phyloP scores from a whole-genome alignment of 495 filamentous ascomycete genomes.

The Lentithecium fluviatile region DNA sequence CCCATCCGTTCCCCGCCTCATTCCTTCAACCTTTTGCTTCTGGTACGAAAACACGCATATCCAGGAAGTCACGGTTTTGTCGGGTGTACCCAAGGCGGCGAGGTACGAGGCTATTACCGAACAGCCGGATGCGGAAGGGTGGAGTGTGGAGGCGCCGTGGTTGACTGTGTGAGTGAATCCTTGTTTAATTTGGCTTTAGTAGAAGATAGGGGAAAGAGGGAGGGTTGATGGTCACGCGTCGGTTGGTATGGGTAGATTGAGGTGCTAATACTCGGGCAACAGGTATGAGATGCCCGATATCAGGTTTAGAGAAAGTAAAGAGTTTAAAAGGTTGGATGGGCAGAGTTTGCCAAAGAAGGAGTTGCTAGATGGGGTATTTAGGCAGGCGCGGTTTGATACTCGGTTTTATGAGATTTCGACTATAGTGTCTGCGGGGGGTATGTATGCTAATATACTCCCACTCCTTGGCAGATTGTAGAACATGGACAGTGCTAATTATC shows the following conservation, averaged over 20 bases:
- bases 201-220: too few species aligned
- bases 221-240: too few species aligned
- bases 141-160: conserved; percentile 18
- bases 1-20: neutral
- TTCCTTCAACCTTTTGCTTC: conserved; percentile 18
- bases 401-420: too few species aligned
- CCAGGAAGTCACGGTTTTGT: conserved; percentile 27
- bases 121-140: neutral
- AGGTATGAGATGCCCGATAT: conserved; percentile 34
- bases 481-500: too few species aligned
- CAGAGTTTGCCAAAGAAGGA: conserved; percentile 29
- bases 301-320: conserved; percentile 13
- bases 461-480: too few species aligned
- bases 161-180: conserved; percentile 22
- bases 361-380: too few species aligned
- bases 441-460: too few species aligned
- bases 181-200: too few species aligned
- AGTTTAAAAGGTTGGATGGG: conserved; percentile 33
- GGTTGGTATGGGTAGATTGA: too few species aligned
- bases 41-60: conserved; percentile 40
- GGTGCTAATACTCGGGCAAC: too few species aligned
- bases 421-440: too few species aligned
- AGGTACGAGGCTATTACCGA: conserved; percentile 23
- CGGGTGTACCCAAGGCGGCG: conserved; percentile 28
- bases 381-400: too few species aligned